These are phyloP conservation scores for Flagelloscypha sp. DNA, from an alignment of 768 basidiomycete genomes.

Conservation along the genomic window DNA sequence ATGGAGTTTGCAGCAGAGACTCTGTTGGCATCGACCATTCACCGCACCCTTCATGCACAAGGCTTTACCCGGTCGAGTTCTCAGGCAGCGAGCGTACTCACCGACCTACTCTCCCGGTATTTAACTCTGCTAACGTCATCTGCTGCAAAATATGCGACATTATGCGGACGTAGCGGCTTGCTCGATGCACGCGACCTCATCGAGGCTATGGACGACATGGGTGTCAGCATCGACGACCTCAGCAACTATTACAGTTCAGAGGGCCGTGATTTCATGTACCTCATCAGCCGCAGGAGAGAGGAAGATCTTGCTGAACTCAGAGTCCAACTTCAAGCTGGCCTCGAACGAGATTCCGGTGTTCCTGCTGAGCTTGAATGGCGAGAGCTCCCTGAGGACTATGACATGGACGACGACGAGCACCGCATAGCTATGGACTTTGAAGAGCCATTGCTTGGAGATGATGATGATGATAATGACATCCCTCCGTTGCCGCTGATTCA, in stretches of 20 bases:
- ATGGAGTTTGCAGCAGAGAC: constrained; percentile 53
- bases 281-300: constrained; percentile 47
- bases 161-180: constrained; percentile 58
- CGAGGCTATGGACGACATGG: constrained; percentile 66
- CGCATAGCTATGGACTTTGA: constrained; percentile 38
- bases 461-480: constrained; percentile 26
- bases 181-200: constrained; percentile 54
- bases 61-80: constrained; percentile 69
- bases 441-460: constrained; percentile 24
- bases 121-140: constrained; percentile 56
- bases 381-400: constrained; percentile 52
- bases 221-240: constrained; percentile 63
- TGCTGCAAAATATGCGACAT: constrained; percentile 66
- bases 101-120: constrained; percentile 72
- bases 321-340: constrained; percentile 44
- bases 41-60: constrained; percentile 69
- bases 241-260: constrained; percentile 58
- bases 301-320: constrained; percentile 71
- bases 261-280: constrained; percentile 63
- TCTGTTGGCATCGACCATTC: constrained; percentile 57
- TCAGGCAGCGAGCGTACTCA: constrained; percentile 61
- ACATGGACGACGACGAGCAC: constrained; percentile 48
- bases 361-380: constrained; percentile 35
- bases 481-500: constrained; percentile 47
- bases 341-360: constrained; percentile 12